Evolutionary conservation across 1,139 yeast genomes (phyloP), one percentile per base, ranked within the genome.

Genomic region (Kodamaea arcana): DNA sequence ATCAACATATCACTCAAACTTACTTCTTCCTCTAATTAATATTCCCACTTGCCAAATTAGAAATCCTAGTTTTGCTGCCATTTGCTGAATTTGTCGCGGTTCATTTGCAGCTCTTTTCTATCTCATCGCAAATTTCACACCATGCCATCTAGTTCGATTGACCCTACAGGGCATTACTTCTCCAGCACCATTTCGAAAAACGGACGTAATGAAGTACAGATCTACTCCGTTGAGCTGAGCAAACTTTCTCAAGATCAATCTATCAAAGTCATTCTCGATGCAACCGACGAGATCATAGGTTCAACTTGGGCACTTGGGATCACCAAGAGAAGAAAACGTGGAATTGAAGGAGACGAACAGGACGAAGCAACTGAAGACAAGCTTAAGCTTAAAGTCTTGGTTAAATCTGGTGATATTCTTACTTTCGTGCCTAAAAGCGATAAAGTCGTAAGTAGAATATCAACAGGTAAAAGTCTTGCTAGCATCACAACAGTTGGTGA

Each of bases 371-470:
- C 4, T 8, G 27, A 8, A 7, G 27, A 27, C n/a, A 15, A 27
- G 23, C 35, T 32, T 12, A 22, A 12, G 7, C 15, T 27, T 6
- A 12, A 16, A n/a, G 30, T 13, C 17, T 17, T 20, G 4, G 22
- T 27, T 6, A 9, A 10, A 27, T 25, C 53, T 62, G 10, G 51
- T 3, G 69, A 63, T 31, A 51, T 72, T 15, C 51, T 65, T 33
- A 50, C 70, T 6, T 62, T 66, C 34, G 64, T 76, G 2, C 77
- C 78, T 1, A 48, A 51, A 24, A 54, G 58, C 17, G 63, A 62
- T 35, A 63, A 58, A 20, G 46, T 62, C 10, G 49, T 62, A 18
- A 56, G 55, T 39, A 62, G 66, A 43, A 59, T 69, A 33, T 31
- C 51, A 20, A 45, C 22, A 18, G 22, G 22, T 7, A 18, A 18